Conservation (phyloP, 495 filamentous ascomycete genomes). For the Hypoxylon fragiforme region DNA sequence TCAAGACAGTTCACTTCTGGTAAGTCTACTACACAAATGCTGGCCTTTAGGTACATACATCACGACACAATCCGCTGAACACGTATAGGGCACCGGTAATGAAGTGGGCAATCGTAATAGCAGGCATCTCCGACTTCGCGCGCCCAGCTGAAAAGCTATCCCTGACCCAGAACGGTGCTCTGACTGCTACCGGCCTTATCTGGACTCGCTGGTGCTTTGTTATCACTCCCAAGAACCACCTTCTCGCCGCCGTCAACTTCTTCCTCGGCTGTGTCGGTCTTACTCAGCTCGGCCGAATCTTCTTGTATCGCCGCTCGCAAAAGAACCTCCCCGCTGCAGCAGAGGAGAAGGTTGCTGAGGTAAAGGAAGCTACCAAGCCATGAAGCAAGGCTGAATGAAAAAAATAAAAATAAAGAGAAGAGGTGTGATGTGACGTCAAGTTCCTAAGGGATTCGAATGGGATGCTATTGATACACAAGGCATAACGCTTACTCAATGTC, state of each 20-base stretch:
- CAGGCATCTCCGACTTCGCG: constrained; percentile 87
- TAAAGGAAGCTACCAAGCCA: constrained; percentile 46
- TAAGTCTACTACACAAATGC: constrained; percentile 55
- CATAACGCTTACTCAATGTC: too few species aligned
- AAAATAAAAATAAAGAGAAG: too few species aligned
- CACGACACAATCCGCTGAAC: too few species aligned
- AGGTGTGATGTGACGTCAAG: too few species aligned
- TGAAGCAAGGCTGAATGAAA: too few species aligned
- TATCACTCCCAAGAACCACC: constrained; percentile 88
- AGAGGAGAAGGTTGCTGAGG: constrained; percentile 50
- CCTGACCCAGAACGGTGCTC: constrained; percentile 83
- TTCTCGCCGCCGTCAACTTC: constrained; percentile 96
- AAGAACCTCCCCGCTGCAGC: constrained; percentile 53
- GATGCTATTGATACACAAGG: too few species aligned
- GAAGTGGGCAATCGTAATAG: constrained; percentile 95
- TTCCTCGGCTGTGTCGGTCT: constrained; percentile 88
- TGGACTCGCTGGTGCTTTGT: constrained; percentile 99
- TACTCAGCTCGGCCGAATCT: constrained; percentile 78
- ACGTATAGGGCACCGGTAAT: constrained; percentile 93
- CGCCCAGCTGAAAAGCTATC: constrained; percentile 93
- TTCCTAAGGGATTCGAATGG: too few species aligned
- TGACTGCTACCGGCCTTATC: constrained; percentile 88
- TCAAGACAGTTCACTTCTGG: constrained; percentile 99
- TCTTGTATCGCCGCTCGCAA: constrained; percentile 62
- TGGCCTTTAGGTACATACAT: too few species aligned